Base-by-base conservation (phyloP, 768 basidiomycete genomes). In the Boletus huronensis region DNA sequence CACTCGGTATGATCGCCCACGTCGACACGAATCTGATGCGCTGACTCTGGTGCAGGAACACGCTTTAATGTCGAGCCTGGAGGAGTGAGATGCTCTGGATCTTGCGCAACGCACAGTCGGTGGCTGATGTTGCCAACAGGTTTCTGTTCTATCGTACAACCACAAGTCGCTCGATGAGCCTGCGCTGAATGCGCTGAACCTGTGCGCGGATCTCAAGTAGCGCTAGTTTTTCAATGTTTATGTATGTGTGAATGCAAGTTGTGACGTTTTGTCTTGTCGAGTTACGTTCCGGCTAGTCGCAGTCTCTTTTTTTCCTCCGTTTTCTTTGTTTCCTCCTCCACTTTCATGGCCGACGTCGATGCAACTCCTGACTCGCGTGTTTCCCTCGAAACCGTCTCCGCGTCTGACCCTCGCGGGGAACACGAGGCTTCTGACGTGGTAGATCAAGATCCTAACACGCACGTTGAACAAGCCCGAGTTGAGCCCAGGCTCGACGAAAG, bases 51-150 rank as follows among this genome's bases (percentile, higher is more conserved):
- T 19, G 17, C 61, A 87, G 87, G 87, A 14, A 84, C 85, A 3
- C 84, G 86, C 68, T 90, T 93, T 70, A 87, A 87, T 53, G 85
- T 91, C n/a, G 90, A 90, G 65, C 84, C 92, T 13, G 89, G 85
- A 65, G 87, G 89, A 51, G 87, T 92, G 72, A 66, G 80, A 67
- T 9, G 11, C 36, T 46, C 50, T 26, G 47, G 28, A 26, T 14
- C 17, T 55, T 48, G 41, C 44, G 28, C 32, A 4, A 32, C 5
- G 43, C 21, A 43, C 5, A 7, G 53, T 19, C 13, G 14, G 2
- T 50, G 38, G 42, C 57, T 64, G 9, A 61, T 59, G 45, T 43
- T 40, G 21, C 41, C 41, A 14, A 36, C 57, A 92, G 90, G 79
- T 93, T 51, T 82, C 88, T 14, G 79, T 93, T 21, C 75, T 95